Percentiles rank a stretch among this genome's conserved stretches.
Conservation (phyloP, 2,329 filamentous ascomycete species). For the Samsoniella hepiali region DNA sequence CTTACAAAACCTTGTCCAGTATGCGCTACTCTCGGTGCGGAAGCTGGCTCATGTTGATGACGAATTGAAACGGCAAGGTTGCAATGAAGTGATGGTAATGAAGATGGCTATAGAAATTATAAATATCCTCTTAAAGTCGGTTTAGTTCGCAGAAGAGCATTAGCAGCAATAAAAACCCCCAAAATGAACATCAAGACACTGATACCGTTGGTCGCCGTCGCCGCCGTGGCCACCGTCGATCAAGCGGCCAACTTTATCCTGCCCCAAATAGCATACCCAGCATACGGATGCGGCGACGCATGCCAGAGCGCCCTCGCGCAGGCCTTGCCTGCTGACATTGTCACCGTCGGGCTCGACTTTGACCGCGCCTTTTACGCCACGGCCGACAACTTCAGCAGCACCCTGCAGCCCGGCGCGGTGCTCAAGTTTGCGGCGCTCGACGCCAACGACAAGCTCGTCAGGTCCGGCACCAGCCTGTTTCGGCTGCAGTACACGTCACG, state of each 20-base stretch:
- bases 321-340: not conserved
- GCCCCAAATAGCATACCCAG: not conserved
- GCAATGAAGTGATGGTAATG: not conserved
- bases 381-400: conserved; percentile 19
- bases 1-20: not conserved
- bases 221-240: not conserved
- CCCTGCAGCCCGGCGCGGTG: conserved; percentile 18
- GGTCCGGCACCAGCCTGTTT: conserved; percentile 20
- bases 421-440: conserved; percentile 22
- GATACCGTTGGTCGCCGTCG: not conserved
- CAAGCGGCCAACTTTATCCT: conserved; percentile 18
- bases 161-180: not conserved
- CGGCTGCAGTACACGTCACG: conserved; percentile 23
- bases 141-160: too few relatives aligned
- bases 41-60: not conserved
- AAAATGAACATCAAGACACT: not conserved
- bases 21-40: not conserved
- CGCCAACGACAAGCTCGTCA: conserved; percentile 11
- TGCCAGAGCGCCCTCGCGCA: conserved; percentile 16
- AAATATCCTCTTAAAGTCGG: too few relatives aligned
- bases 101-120: too few relatives aligned
- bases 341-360: conserved; percentile 16
- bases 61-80: not conserved
- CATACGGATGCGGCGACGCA: conserved; percentile 14
- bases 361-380: conserved; percentile 21